Evolutionary conservation across 2,329 filamentous ascomycete species (phyloP).

Genomic region (Verticillium albo-atrum): DNA sequence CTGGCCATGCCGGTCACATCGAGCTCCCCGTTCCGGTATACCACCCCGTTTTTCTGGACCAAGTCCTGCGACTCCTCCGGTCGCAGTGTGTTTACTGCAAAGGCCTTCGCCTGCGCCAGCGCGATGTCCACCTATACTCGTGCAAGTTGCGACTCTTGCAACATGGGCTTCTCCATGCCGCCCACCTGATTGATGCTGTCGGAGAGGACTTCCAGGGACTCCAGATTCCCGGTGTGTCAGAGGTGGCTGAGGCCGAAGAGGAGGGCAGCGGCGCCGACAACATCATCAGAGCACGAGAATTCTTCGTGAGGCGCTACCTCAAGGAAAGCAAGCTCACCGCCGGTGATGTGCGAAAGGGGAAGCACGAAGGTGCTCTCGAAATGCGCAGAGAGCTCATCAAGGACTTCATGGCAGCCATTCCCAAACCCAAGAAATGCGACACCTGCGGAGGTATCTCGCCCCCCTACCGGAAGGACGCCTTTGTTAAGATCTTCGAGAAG

Average conservation of each 20-base stretch:
- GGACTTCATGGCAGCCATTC: conserved; percentile 73
- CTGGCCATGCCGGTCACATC: conserved; percentile 92
- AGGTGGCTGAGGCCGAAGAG: conserved; percentile 59
- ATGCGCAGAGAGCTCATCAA: conserved; percentile 73
- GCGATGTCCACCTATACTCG: conserved; percentile 70
- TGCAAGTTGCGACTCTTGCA: conserved; percentile 86
- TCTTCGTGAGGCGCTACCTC: conserved; percentile 71
- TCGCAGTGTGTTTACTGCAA: conserved; percentile 91
- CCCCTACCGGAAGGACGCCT: conserved; percentile 81
- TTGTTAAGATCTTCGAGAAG: conserved; percentile 90
- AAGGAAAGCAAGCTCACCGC: conserved; percentile 49
- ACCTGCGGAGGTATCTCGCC: conserved; percentile 69
- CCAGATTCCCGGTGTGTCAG: conserved; percentile 33
- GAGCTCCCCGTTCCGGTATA: conserved; percentile 91
- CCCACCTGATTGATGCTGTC: conserved; percentile 51
- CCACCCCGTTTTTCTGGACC: conserved; percentile 95
- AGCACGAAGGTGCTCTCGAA: conserved; percentile 80
- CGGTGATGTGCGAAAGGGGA: conserved; percentile 53
- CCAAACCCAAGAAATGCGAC: conserved; percentile 64
- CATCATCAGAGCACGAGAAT: conserved; percentile 47
- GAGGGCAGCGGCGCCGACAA: conserved; percentile 55
- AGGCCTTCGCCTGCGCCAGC: conserved; percentile 72
- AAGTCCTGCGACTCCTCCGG: conserved; percentile 77
- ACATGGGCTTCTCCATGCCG: conserved; percentile 73
- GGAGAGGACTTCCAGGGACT: conserved; percentile 42